Evolutionary conservation across 352 stramenopile genomes (phyloP), one percentile per base, ranked within the genome.

Genomic region (Phytopythium oedochilum): DNA sequence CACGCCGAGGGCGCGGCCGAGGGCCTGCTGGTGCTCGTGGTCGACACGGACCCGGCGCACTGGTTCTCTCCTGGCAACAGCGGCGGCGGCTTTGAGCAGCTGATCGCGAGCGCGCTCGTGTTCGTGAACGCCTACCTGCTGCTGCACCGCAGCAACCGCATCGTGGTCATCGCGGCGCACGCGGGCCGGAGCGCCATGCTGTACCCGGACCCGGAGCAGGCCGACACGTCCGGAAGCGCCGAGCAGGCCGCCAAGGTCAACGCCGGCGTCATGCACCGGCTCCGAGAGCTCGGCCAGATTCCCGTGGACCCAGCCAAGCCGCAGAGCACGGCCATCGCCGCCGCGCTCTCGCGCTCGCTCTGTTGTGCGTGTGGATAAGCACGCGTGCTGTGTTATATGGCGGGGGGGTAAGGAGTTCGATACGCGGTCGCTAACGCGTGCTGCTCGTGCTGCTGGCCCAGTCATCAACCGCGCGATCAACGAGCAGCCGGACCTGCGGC

Each of bases 121-220:
- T 94, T 91, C 53, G 83, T 92, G 57, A 94, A 92, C 63, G 83
- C 84, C 59, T 94, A 92, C 66, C 65, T 94, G 61, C 63, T 94
- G 52, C 78, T 92, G 39, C 80, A 92, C 52, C 80, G 84, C 55
- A 94, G 76, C 67, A 94, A 94, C 58, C 80, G 81, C 40, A 88
- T 94, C 56, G 78, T 92, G 50, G 78, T 94, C 49, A 78, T 94
- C 59, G 84, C 84, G 0, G 82, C 84, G 36, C 84, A 94, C 47
- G 82, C 79, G 11, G 84, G 81, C 20, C 67, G 68, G 11, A 85
- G 71, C 43, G 75, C 76, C 50, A 90, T 92, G 72, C 63, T 94
- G 29, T 94, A 88, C 57, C 84, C 84, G 14, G 73, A 92, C 57
- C 64, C 71, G n/a, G 60, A 76, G 25, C 78, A 92, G 55, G 51